Percentiles rank a stretch among this genome's conserved stretches.
Evolutionary conservation across 2,329 filamentous ascomycete genomes (phyloP).

Genomic region (Colletotrichum limetticola): DNA sequence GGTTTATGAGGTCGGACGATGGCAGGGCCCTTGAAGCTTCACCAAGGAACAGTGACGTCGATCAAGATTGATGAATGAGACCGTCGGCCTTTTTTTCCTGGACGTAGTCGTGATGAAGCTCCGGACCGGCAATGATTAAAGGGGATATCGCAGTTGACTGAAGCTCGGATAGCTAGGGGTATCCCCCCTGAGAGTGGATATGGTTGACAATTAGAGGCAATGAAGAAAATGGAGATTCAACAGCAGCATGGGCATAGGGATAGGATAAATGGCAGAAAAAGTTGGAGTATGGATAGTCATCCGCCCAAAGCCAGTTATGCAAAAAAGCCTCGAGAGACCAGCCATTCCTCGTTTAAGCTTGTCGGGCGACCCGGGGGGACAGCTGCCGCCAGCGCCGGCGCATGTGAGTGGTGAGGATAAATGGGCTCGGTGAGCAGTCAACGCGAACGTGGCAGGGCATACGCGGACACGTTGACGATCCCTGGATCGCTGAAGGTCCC

Average conservation of each 20-base stretch:
- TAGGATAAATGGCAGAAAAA: not conserved
- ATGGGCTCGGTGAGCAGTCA: not conserved
- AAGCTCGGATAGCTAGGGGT: not conserved
- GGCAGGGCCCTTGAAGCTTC: not conserved
- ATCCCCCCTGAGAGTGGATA: slow-evolving; percentile 16
- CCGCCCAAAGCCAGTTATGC: not conserved
- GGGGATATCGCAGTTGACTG: not conserved
- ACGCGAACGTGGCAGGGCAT: slow-evolving; percentile 5
- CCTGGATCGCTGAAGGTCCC: not conserved
- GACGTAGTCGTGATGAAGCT: not conserved
- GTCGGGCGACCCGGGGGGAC: not conserved
- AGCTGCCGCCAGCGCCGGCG: not conserved
- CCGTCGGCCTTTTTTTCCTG: not conserved
- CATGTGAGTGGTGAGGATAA: not conserved
- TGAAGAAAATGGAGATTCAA: not conserved
- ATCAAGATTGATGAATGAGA: not conserved
- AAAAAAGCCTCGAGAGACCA: not conserved
- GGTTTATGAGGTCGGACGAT: slow-evolving; percentile 21
- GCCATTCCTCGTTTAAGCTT: slow-evolving; percentile 26
- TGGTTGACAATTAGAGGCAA: slow-evolving; percentile 8
- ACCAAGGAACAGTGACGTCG: slow-evolving; percentile 2
- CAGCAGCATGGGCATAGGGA: not conserved
- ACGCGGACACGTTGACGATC: slow-evolving; percentile 24
- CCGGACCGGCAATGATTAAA: not conserved
- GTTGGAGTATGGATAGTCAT: not conserved